These are phyloP conservation scores for Diplodia sapinea DNA, from an alignment of 2,329 filamentous ascomycete genomes.

Conservation along the genomic window DNA sequence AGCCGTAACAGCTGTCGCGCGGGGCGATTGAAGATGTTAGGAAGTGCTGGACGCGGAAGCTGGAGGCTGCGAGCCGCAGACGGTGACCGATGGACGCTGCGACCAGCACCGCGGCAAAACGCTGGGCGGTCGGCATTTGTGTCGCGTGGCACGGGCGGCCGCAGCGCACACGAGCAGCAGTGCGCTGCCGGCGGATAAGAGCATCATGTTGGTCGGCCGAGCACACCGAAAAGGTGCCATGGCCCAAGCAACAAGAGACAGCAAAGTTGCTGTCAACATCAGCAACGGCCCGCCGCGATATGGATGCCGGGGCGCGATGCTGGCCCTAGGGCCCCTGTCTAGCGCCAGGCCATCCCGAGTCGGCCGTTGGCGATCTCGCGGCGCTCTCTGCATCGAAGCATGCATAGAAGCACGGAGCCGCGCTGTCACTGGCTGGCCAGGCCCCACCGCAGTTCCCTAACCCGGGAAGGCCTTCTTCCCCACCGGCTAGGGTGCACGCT, in stretches of 20 bases:
- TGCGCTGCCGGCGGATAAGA: too few species aligned
- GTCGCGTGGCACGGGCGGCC: conserved; percentile 18
- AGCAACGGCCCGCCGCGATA: conserved; percentile 27
- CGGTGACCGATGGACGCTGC: not conserved
- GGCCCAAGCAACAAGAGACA: conserved; percentile 2
- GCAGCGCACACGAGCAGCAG: not conserved
- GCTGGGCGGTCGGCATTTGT: conserved; percentile 7
- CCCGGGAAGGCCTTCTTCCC: conserved; percentile 16
- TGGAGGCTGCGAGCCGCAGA: not conserved
- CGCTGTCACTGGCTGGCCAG: conserved; percentile 16
- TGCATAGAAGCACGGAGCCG: conserved; percentile 22
- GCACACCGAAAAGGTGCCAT: conserved; percentile 3
- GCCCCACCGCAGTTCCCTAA: conserved; percentile 22
- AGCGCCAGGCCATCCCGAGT: conserved; percentile 19
- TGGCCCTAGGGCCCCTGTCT: conserved; percentile 9
- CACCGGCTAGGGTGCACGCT: conserved; percentile 7
- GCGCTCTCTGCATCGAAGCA: conserved; percentile 28
- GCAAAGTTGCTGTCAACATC: conserved; percentile 23
- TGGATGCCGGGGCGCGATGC: conserved; percentile 8
- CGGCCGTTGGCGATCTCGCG: conserved; percentile 17
- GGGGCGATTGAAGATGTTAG: not conserved
- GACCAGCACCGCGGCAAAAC: conserved; percentile 7
- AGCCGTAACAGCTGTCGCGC: not conserved
- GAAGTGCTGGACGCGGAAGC: not conserved
- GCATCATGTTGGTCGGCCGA: conserved; percentile 16